These are phyloP conservation scores for Exophiala spinifera DNA, from an alignment of 2,329 filamentous ascomycete species.

Conservation along the genomic window DNA sequence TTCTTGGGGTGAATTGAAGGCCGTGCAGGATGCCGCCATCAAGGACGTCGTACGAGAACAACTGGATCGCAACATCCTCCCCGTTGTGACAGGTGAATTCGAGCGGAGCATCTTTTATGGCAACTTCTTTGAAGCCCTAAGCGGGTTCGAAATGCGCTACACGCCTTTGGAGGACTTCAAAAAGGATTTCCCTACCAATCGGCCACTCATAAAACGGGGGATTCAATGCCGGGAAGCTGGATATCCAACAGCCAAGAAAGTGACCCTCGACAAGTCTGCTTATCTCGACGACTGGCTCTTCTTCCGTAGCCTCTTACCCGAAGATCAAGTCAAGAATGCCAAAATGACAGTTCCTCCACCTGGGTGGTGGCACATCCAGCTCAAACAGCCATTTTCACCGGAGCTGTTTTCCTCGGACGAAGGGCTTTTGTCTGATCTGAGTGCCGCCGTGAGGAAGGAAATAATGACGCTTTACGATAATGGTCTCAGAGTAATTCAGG, in stretches of 20 bases:
- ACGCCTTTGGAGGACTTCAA: constrained; percentile 14
- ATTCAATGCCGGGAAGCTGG: constrained; percentile 8
- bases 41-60: constrained; percentile 25
- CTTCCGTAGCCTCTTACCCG: constrained; percentile 13
- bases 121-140: constrained; percentile 29
- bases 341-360: constrained; percentile 22
- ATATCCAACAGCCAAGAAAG: constrained; percentile 14
- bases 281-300: constrained; percentile 23
- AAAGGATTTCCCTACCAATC: constrained; percentile 20
- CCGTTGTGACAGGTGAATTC: constrained; percentile 30
- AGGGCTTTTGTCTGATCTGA: constrained; percentile 60
- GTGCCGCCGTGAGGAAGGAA: constrained; percentile 62
- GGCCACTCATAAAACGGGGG: constrained; percentile 14
- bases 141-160: constrained; percentile 20
- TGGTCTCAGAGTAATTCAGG: constrained; percentile 64
- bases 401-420: constrained; percentile 46
- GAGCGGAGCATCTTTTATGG: constrained; percentile 29
- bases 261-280: constrained; percentile 11
- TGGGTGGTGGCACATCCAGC: constrained; percentile 38
- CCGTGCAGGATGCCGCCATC: constrained; percentile 20
- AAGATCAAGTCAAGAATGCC: constrained; percentile 5
- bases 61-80: constrained; percentile 23
- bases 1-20: not conserved
- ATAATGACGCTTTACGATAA: constrained; percentile 60
- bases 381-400: constrained; percentile 54